Percentiles rank a stretch among this genome's conserved stretches.
Evolutionary conservation across 305 asterid genomes (phyloP).

Genomic region (Stenogyne calaminthoides): DNA sequence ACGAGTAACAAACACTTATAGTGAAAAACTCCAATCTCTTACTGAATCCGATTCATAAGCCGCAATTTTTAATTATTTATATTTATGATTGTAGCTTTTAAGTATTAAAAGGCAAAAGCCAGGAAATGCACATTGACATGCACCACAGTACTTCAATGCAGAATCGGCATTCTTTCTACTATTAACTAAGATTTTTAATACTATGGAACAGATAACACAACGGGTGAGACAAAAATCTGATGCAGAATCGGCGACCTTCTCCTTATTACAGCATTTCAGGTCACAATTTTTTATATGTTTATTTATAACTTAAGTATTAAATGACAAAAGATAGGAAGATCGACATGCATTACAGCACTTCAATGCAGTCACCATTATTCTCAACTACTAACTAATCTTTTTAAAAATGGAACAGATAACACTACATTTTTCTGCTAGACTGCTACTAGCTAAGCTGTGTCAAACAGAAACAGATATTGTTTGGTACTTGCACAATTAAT

Average conservation of each 20-base stretch:
- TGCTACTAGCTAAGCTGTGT: slow-evolving; percentile 11
- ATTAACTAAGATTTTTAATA: background rate
- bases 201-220: slow-evolving; percentile 4
- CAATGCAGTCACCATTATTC: slow-evolving; percentile 9
- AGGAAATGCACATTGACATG: background rate
- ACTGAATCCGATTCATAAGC: background rate
- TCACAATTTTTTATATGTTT: background rate
- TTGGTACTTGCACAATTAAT: background rate
- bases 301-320: slow-evolving; percentile 14
- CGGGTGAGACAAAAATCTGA: background rate
- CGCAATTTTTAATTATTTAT: background rate
- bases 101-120: background rate
- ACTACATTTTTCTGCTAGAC: background rate
- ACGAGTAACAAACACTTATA: background rate
- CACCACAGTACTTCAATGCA: background rate
- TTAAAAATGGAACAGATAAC: slow-evolving; percentile 21
- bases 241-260: background rate
- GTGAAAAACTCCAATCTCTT: background rate
- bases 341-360: background rate
- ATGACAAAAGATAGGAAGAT: background rate
- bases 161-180: background rate
- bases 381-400: slow-evolving; percentile 2
- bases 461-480: slow-evolving; percentile 15
- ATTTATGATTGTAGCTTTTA: background rate
- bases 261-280: background rate